These are phyloP conservation scores for Angophora floribunda DNA, from an alignment of 345 rosid genomes.

Conservation along the genomic window DNA sequence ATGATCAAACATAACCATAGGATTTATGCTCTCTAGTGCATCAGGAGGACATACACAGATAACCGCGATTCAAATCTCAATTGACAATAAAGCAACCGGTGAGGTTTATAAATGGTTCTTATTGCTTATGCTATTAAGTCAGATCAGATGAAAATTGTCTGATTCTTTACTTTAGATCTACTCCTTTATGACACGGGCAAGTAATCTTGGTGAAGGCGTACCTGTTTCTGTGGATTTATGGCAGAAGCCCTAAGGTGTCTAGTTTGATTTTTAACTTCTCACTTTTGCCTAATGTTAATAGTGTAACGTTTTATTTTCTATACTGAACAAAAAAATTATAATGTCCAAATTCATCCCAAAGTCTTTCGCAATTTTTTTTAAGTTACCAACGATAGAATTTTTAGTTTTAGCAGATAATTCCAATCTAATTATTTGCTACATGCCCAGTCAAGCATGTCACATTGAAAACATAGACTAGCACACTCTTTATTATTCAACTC, in stretches of 20 bases:
- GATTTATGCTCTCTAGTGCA: background rate
- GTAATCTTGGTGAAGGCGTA: background rate
- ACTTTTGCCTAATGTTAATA: background rate
- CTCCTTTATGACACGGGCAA: background rate
- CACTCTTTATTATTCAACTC: background rate
- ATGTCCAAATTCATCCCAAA: background rate
- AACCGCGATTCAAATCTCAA: background rate
- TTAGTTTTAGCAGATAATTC: background rate
- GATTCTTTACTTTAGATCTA: background rate
- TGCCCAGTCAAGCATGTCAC: background rate
- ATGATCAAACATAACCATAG: too few species aligned
- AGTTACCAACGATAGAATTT: background rate
- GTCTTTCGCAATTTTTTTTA: background rate
- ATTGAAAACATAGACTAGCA: background rate
- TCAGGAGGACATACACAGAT: background rate
- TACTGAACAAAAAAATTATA: background rate
- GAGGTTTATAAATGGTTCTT: background rate
- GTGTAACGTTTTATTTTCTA: background rate
- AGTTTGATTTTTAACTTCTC: background rate
- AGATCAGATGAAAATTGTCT: background rate
- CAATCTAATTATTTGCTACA: background rate
- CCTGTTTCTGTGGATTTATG: background rate
- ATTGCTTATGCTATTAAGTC: background rate
- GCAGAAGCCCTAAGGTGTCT: background rate
- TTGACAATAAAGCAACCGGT: background rate